Conservation (phyloP, 257 asterid species). For the Penstemon davidsonii region DNA sequence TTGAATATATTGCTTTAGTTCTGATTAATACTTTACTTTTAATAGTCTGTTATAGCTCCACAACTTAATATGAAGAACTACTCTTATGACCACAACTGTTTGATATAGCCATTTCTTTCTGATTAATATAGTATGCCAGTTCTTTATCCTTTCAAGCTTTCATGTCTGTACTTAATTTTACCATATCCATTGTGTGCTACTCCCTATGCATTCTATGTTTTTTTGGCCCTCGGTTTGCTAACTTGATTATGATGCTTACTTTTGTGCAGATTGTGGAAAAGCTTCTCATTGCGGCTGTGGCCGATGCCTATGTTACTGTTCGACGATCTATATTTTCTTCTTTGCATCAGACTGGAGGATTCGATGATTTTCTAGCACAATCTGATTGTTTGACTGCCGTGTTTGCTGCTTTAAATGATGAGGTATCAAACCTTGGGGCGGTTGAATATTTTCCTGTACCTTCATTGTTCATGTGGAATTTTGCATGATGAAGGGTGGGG, state of each 20-base stretch:
- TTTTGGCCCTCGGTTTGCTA: background rate
- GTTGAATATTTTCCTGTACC: conserved; percentile 24
- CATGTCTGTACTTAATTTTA: conserved; percentile 1
- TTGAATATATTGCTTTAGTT: background rate
- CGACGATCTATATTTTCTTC: conserved; percentile 83
- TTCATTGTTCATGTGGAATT: conserved; percentile 5
- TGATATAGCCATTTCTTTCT: background rate
- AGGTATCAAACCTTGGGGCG: conserved; percentile 52
- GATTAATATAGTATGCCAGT: conserved; percentile 2
- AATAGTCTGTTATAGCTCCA: background rate
- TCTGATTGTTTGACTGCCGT: conserved; percentile 96
- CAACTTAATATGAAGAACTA: background rate
- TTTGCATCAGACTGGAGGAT: conserved; percentile 72
- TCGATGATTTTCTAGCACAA: conserved; percentile 94
- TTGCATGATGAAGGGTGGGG: conserved; percentile 23
- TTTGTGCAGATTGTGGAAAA: conserved; percentile 81
- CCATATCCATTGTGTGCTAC: conserved; percentile 5
- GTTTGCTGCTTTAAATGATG: conserved; percentile 97
- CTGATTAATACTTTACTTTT: background rate
- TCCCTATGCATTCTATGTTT: background rate
- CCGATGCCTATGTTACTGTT: conserved; percentile 93
- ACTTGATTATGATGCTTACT: conserved; percentile 10
- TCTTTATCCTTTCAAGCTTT: conserved; percentile 10
- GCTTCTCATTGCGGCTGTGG: conserved; percentile 91
- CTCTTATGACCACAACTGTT: background rate